phyloP scores from a whole-genome alignment of 2,329 filamentous ascomycete species.

The Camptophora hylomeconis region DNA sequence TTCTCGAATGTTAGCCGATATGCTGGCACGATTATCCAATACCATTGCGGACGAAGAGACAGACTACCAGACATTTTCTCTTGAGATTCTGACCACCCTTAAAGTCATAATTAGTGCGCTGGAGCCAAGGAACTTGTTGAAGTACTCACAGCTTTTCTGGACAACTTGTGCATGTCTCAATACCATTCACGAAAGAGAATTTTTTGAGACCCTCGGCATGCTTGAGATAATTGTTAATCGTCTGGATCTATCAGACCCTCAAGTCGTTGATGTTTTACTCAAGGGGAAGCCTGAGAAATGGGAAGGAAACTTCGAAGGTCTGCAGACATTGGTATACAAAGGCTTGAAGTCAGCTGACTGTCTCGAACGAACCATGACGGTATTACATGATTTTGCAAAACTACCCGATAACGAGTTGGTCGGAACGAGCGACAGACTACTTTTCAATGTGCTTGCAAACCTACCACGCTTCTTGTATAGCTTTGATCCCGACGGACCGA shows the following conservation, averaged over 20 bases:
- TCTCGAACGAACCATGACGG: slow-evolving; percentile 61
- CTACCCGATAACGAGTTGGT: slow-evolving; percentile 70
- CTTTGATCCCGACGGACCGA: no score
- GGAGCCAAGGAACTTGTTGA: slow-evolving; percentile 62
- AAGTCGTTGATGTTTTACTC: slow-evolving; percentile 55
- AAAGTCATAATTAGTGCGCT: slow-evolving; percentile 83
- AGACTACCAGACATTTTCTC: slow-evolving; percentile 91
- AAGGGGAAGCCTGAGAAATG: slow-evolving; percentile 74
- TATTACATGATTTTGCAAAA: slow-evolving; percentile 64
- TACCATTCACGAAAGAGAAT: slow-evolving; percentile 92
- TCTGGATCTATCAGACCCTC: slow-evolving; percentile 61
- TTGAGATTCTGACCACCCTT: slow-evolving; percentile 91
- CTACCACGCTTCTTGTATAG: slow-evolving; percentile 72
- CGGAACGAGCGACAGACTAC: slow-evolving; percentile 66
- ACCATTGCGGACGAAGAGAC: slow-evolving; percentile 90
- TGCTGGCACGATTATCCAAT: slow-evolving; percentile 88
- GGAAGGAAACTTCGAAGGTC: slow-evolving; percentile 78
- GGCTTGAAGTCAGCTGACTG: slow-evolving; percentile 78
- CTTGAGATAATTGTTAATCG: slow-evolving; percentile 75
- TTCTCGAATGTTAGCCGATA: slow-evolving; percentile 88
- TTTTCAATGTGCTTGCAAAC: slow-evolving; percentile 85
- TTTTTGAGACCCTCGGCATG: slow-evolving; percentile 83
- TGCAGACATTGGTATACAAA: slow-evolving; percentile 80
- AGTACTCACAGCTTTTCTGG: slow-evolving; percentile 97
- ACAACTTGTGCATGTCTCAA: slow-evolving; percentile 92